Evolutionary conservation across 768 basidiomycete genomes (phyloP), one percentile per base, ranked within the genome.

Genomic region (Cubamyces sp.): DNA sequence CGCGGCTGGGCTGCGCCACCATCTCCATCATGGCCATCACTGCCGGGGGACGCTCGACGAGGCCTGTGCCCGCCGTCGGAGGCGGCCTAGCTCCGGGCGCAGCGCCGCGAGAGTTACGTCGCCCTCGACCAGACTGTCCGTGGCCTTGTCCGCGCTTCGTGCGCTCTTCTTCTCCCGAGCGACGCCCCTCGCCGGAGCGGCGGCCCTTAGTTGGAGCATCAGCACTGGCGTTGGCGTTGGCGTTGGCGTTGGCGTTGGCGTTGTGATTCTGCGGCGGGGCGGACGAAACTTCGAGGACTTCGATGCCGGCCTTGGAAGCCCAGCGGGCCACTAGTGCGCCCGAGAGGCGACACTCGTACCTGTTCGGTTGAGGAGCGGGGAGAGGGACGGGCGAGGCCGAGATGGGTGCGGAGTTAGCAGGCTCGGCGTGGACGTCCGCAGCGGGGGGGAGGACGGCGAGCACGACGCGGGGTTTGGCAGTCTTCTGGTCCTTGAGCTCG

Each of bases 11-110:
- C 65, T 90, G 87, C 21, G 87, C 78, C 9, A 90, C 81, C 73
- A 84, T 83, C 64, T 87, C 87, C 88, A 90, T 91, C 89, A 92
- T 90, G 4, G 88, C 86, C 81, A 86, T 84, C 49, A 91, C 88
- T 1, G 90, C 87, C 9, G 88, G 83, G 0, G 90, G 89, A 19
- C 90, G 84, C 70, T 92, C 91, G 52, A 92, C 91, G 45, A 92
- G 78, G 3, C 83, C 72, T 71, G 49, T 70, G 42, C 56, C 62
- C 39, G 43, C 51, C 51, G 43, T 26, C 53, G 14, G 64, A 49
- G 56, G 64, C 48, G 68, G 68, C 34, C 47, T 55, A n/a, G 47
- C 50, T 12, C 43, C 37, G 16, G 60, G 57, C 15, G 54, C 53
- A 23, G 63, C 47, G 1, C 68, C 64, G 40, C 65, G 64, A 16